Conservation (phyloP, 768 basidiomycete genomes). For the Tricholoma matsutake region DNA sequence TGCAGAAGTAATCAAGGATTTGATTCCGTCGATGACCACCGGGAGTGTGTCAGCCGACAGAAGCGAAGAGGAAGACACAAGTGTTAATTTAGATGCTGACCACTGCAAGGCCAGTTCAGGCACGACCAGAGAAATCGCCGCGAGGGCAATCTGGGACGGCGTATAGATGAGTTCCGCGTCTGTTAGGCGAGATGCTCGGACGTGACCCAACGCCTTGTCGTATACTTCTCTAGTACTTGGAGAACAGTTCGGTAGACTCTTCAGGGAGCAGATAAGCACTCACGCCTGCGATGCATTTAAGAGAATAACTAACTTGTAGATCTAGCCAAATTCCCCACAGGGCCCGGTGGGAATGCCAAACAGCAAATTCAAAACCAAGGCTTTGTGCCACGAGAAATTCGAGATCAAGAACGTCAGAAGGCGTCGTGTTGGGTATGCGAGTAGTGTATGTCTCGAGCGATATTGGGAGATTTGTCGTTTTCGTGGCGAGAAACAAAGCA, state of each 20-base stretch:
- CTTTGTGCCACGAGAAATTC: slow-evolving; percentile 97
- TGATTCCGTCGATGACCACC: slow-evolving; percentile 49
- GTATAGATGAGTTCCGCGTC: slow-evolving; percentile 90
- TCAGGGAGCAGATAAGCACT: slow-evolving; percentile 4
- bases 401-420: slow-evolving; percentile 85
- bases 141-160: slow-evolving; percentile 91
- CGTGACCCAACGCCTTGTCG: slow-evolving; percentile 60
- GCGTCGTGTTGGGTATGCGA: slow-evolving; percentile 76
- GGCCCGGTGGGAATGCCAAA: slow-evolving; percentile 88
- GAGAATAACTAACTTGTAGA: slow-evolving; percentile 57
- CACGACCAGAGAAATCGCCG: slow-evolving; percentile 65
- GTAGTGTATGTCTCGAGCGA: slow-evolving; percentile 81
- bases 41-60: slow-evolving; percentile 30
- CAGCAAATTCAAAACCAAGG: slow-evolving; percentile 89
- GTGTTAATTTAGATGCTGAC: slow-evolving; percentile 40
- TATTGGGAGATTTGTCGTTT: slow-evolving; percentile 95
- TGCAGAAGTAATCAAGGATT: slow-evolving; percentile 47
- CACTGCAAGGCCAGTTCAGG: slow-evolving; percentile 61
- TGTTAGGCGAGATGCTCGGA: slow-evolving; percentile 81
- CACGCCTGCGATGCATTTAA: background rate
- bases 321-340: slow-evolving; percentile 89
- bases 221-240: slow-evolving; percentile 54
- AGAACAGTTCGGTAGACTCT: slow-evolving; percentile 59
- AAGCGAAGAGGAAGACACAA: slow-evolving; percentile 12
- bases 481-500: slow-evolving; percentile 90